Evolutionary conservation across 306 rosid genomes (phyloP), one percentile per base, ranked within the genome.

Genomic region (Begonia peltatifolia): DNA sequence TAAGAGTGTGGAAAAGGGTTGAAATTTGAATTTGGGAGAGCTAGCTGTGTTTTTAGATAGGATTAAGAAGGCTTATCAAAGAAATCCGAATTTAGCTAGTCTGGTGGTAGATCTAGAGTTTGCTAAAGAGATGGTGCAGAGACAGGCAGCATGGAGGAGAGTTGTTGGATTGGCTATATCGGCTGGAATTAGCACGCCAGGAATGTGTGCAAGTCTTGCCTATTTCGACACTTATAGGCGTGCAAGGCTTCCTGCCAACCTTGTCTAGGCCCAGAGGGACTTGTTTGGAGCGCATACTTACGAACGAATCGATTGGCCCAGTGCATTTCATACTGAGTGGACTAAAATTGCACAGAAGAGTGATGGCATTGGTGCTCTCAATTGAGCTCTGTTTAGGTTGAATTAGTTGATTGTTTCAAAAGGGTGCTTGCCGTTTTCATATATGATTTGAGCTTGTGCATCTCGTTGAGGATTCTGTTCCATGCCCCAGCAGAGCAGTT

Each of bases 221-320:
- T 89, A 89, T 61, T 84, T 89, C 15, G 97, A 89, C 46, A 89
- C 97, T 0, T 89, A 89, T 18, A 64, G 94, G 66, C 74, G 90
- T 12, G 88, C 94, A 0, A 74, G 90, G 72, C 87, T 89, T 46
- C 97, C 97, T 0, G 97, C 97, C 8, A 89, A 89, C 64, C 89
- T 89, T 56, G 97, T 89, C 55, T 95, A 89, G 69, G 94, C 97
- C 14, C 97, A 89, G 76, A 78, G 87, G 71, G 97, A 89, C 65
- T 66, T 89, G 70, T 89, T 89, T 46, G 97, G 97, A 25, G 97
- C 97, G 11, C 95, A 89, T 59, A 89, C 97, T 2, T 89, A 89
- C 44, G 95, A 89, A 72, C 58, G 97, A 47, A 51, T 74, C 20
- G 97, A 89, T 71, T 87, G 80, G 47, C 84, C 86, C 0, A 95